Percentiles rank a stretch among this genome's conserved stretches.
phyloP scores from a whole-genome alignment of 129 eudicot genomes.

The Rutidosis leptorrhynchoides region DNA sequence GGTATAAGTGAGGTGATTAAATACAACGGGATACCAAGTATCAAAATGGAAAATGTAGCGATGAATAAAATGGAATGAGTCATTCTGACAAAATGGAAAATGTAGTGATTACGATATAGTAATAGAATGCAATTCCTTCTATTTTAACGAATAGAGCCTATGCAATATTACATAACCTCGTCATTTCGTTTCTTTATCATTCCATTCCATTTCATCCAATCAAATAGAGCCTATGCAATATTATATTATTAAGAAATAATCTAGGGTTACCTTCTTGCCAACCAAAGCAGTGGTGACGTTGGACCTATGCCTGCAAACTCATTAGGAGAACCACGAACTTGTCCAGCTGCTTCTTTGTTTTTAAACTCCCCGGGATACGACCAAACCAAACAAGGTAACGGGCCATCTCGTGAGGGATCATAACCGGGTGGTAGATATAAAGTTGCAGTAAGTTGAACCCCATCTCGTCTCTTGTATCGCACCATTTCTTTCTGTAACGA shows the following conservation, averaged over 20 bases:
- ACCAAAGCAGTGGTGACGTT: conserved; percentile 91
- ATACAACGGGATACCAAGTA: not conserved
- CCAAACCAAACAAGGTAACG: conserved; percentile 97
- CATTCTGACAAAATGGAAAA: not conserved
- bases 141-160: too few relatives aligned
- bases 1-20: conserved; percentile 9
- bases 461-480: conserved; percentile 80
- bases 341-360: conserved; percentile 94
- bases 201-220: not conserved
- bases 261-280: conserved; percentile 68
- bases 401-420: conserved; percentile 82
- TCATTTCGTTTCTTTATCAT: not conserved
- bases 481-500: conserved; percentile 89
- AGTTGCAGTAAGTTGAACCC: conserved; percentile 95
- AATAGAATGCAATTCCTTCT: not conserved
- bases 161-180: too few relatives aligned
- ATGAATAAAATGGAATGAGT: not conserved
- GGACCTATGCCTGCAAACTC: conserved; percentile 94
- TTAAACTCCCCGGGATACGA: conserved; percentile 98
- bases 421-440: conserved; percentile 93
- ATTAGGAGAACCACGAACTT: conserved; percentile 98
- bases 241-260: not conserved
- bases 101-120: too few relatives aligned
- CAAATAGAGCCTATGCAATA: not conserved
- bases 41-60: not conserved